A percentile compares a stretch with the other conserved stretches of the same genome.
Evolutionary conservation across 2,329 filamentous ascomycete species (phyloP).

Genomic region (Paramyrothecium sp.): DNA sequence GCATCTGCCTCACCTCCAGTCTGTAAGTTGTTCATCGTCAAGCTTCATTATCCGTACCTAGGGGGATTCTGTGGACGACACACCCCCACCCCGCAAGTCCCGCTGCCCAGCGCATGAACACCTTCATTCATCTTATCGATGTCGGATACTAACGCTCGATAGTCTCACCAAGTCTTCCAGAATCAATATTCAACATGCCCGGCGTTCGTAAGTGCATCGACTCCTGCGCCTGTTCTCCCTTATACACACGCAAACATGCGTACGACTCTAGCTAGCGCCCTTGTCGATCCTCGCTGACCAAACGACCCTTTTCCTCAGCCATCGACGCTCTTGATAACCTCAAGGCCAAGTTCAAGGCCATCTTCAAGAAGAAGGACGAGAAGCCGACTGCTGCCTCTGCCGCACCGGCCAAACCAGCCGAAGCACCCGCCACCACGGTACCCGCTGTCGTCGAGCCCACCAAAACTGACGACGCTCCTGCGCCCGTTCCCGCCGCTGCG

Average conservation of each 20-base stretch:
- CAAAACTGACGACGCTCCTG: slow-evolving; percentile 34
- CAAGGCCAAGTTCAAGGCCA: slow-evolving; percentile 53
- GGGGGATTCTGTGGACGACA: not conserved
- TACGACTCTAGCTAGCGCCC: not conserved
- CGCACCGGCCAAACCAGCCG: slow-evolving; percentile 18
- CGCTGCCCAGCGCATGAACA: not conserved
- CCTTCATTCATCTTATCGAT: not conserved
- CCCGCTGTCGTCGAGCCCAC: slow-evolving; percentile 26
- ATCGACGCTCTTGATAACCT: slow-evolving; percentile 49
- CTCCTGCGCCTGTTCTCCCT: not conserved
- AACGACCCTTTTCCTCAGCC: not conserved
- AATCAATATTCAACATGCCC: slow-evolving; percentile 39
- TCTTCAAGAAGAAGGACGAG: slow-evolving; percentile 48
- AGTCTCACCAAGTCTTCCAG: not conserved
- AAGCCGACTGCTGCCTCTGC: slow-evolving; percentile 21
- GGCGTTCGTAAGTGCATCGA: slow-evolving; percentile 47
- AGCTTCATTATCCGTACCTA: not conserved
- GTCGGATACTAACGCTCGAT: slow-evolving; percentile 4
- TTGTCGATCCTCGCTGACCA: not conserved
- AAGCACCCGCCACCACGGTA: slow-evolving; percentile 14
- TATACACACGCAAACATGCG: too few relatives aligned
- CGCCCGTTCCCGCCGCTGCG: slow-evolving; percentile 21
- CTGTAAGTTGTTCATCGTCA: not conserved
- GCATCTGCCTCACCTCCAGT: too few relatives aligned
- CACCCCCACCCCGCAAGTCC: not conserved